These are phyloP conservation scores for Colletotrichum aenigma DNA, from an alignment of 2,329 filamentous ascomycete genomes.

Conservation along the genomic window DNA sequence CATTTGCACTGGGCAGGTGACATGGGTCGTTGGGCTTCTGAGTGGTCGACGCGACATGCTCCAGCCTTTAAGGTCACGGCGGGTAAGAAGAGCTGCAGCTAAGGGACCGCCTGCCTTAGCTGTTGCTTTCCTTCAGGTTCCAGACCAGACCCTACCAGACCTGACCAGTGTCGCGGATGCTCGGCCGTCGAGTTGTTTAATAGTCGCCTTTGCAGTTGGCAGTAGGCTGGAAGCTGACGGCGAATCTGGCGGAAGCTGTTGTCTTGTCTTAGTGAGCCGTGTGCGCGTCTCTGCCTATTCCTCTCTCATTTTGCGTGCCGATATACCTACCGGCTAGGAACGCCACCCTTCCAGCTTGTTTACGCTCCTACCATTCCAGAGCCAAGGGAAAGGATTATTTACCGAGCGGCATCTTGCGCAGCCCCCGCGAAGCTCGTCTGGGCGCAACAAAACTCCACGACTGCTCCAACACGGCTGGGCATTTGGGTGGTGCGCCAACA, in stretches of 20 bases:
- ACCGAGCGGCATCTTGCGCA: not conserved
- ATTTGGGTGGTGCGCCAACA: slow-evolving; percentile 18
- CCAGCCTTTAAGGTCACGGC: not conserved
- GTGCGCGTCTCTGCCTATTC: not conserved
- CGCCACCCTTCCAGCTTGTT: not conserved
- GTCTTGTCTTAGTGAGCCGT: not conserved
- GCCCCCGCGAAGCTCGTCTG: not conserved
- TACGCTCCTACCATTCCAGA: not conserved
- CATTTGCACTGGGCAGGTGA: not conserved
- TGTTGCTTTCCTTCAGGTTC: not conserved
- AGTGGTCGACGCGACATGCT: slow-evolving; percentile 10
- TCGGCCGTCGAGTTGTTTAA: not conserved
- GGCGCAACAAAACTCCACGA: slow-evolving; percentile 28
- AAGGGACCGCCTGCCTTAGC: not conserved
- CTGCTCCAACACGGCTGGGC: slow-evolving; percentile 21
- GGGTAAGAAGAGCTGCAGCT: not conserved
- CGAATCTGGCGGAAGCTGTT: not conserved
- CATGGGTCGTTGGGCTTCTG: not conserved
- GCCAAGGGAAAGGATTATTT: not conserved
- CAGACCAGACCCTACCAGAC: not conserved
- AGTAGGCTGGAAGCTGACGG: not conserved
- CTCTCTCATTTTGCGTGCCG: not conserved
- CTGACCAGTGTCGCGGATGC: not conserved
- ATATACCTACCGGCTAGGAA: not conserved
- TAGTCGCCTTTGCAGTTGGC: slow-evolving; percentile 2